Conservation (phyloP, 208 protist genomes). For the Trichomonas vaginalis region DNA sequence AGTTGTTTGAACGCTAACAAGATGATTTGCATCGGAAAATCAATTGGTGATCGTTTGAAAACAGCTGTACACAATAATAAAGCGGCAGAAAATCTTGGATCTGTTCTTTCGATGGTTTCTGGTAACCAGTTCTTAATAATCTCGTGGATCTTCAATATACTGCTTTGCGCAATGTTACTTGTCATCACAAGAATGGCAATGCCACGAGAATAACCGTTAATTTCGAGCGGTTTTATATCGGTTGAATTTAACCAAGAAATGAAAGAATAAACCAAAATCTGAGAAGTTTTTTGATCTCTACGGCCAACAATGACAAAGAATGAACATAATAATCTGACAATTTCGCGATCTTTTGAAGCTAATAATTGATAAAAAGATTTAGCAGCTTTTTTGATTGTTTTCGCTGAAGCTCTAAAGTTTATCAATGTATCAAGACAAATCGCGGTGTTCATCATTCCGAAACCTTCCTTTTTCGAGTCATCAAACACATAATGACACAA, state of each 20-base stretch:
- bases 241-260: not conserved
- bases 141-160: not conserved
- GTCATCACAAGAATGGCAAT: not conserved
- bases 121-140: not conserved
- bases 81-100: not conserved
- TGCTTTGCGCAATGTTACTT: not conserved
- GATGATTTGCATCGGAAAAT: not conserved
- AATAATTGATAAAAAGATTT: not conserved
- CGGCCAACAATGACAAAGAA: not conserved
- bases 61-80: not conserved
- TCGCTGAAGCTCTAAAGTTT: not conserved
- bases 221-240: not conserved
- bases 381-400: not conserved
- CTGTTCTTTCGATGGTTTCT: not conserved
- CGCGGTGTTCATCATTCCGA: not conserved
- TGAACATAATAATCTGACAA: not conserved
- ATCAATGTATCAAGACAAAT: not conserved
- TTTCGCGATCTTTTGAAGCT: not conserved
- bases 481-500: not conserved
- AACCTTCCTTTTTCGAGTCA: not conserved
- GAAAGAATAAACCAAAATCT: not conserved
- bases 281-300: not conserved
- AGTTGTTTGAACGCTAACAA: not conserved
- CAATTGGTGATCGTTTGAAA: not conserved
- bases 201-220: not conserved